Evolutionary conservation across 2,329 filamentous ascomycete species (phyloP), one percentile per base, ranked within the genome.

Genomic region (Arthroderma sp.): DNA sequence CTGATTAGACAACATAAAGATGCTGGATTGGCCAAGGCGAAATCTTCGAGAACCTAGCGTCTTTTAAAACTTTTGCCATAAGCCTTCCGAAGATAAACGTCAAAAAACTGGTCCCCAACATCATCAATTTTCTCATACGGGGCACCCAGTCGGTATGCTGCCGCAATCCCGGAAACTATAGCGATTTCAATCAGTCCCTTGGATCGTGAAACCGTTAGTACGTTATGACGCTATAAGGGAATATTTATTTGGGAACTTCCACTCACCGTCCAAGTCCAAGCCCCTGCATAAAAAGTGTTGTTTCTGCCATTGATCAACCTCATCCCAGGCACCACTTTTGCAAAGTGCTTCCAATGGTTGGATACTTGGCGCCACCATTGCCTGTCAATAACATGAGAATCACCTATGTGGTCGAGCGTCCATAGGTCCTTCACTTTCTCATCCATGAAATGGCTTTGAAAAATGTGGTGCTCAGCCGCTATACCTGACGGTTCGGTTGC

Each of bases 221-320:
- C 15, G 1, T 22, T 22, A 22, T 22, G 15, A 22, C 15, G 15
- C 15, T 22, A 22, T 22, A 22, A 22, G 15, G 15, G 15, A 22
- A 22, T 22, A 22, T 22, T 22, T 22, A 22, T 22, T 22, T 22
- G 15, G 15, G 15, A 22, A 22, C 15, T 22, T 22, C 15, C 15
- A 61, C 67, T 56, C 57, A 82, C 77, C 52, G 83, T 74, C 46
- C 85, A 65, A 0, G 81, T 84, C 81, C 80, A 85, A 5, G 73
- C 72, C 1, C 75, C 76, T 0, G 80, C 80, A 56, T 77, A 84
- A 22, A 70, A 66, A 0, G 81, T 85, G 40, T 69, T 66, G 28
- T 75, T 76, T 49, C 69, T 73, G 0, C 79, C 80, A 51, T 86
- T 80, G 3, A 86, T 70, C 27, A 82, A 74, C 79, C 81, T 82